Evolutionary conservation across 108 stramenopile genomes (phyloP).

Genomic region (Aureococcus anophagefferens): DNA sequence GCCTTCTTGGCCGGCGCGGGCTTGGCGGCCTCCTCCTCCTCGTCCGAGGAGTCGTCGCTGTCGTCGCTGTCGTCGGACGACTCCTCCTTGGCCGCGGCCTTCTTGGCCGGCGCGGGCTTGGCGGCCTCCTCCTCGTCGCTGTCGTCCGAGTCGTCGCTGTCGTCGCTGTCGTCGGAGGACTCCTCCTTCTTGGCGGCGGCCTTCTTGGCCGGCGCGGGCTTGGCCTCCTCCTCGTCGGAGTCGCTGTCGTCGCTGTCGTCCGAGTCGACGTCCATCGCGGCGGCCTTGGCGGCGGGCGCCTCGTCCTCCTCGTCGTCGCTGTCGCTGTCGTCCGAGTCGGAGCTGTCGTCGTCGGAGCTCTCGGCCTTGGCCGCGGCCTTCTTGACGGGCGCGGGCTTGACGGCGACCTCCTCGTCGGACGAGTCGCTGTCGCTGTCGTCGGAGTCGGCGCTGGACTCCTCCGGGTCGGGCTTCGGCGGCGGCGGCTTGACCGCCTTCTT

Average conservation of each 20-base stretch:
- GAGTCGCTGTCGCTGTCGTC: constrained; percentile 20
- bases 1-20: neutral
- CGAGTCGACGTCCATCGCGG: no score
- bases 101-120: neutral
- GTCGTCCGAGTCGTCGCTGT: constrained; percentile 24
- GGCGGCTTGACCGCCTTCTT: no score
- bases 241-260: constrained; percentile 15
- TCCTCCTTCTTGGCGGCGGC: neutral
- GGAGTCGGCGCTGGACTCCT: constrained; percentile 14
- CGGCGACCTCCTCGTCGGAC: constrained; percentile 30
- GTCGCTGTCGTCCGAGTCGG: constrained; percentile 6
- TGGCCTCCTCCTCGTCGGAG: neutral
- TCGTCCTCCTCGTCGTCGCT: constrained; percentile 4
- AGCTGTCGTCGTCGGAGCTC: constrained; percentile 1
- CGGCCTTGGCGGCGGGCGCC: neutral
- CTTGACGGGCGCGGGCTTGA: constrained; percentile 15
- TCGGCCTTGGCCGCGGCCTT: constrained; percentile 8
- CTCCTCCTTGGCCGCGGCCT: neutral
- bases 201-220: neutral
- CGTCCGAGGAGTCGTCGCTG: neutral
- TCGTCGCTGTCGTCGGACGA: neutral
- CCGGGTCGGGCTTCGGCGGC: constrained; percentile 19
- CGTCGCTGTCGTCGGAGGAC: neutral
- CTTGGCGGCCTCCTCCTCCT: neutral
- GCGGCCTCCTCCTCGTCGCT: neutral